Evolutionary conservation across 148 eudicot species (phyloP).

Genomic region (Cornus controversa): DNA sequence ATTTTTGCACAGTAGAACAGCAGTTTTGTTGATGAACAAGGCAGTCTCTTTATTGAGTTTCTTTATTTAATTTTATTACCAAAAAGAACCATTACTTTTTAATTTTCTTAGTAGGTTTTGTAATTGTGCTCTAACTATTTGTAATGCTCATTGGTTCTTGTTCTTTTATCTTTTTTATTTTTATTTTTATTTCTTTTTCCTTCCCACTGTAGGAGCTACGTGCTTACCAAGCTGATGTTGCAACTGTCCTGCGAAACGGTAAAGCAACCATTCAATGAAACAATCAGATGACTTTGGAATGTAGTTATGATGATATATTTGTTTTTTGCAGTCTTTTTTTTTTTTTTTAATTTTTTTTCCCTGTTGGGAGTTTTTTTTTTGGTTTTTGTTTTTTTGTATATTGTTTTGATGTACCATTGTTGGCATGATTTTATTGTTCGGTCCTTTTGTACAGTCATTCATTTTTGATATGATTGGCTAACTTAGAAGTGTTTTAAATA

Average conservation of each 20-base stretch:
- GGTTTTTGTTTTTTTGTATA: too few species aligned
- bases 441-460: neutral
- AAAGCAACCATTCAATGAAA: conserved; percentile 16
- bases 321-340: conserved; percentile 1
- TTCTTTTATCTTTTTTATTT: neutral
- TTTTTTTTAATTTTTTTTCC: neutral
- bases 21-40: too few species aligned
- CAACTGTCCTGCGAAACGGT: conserved; percentile 95
- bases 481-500: neutral
- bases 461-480: neutral
- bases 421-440: neutral
- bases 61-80: too few species aligned
- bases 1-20: too few species aligned
- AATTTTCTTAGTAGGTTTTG: too few species aligned
- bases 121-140: neutral
- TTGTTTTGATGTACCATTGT: neutral
- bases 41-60: too few species aligned
- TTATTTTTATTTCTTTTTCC: neutral
- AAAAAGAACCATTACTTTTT: too few species aligned
- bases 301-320: neutral
- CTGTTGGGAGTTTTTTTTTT: too few species aligned
- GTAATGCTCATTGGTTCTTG: conserved; percentile 13
- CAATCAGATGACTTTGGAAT: neutral
- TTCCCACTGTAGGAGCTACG: conserved; percentile 69
- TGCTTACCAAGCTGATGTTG: conserved; percentile 99